Percentiles rank a stretch among this genome's conserved stretches.
Conservation (phyloP, 305 asterid genomes). For the Fraxinus greggii region DNA sequence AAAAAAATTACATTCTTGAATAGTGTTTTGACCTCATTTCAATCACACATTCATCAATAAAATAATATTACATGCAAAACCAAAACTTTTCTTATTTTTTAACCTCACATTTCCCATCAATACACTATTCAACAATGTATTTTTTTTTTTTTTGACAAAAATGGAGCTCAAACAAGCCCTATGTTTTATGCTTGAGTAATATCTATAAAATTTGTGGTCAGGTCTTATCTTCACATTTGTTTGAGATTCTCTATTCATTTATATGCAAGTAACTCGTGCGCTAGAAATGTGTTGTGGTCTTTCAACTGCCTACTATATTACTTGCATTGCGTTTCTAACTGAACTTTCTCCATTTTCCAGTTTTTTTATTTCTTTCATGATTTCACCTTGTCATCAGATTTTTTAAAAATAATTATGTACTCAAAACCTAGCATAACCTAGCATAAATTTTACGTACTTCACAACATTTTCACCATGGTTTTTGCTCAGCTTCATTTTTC, state of each 20-base stretch:
- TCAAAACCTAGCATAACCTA: not conserved
- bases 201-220: not conserved
- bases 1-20: too few relatives aligned
- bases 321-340: not conserved
- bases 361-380: not conserved
- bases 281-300: not conserved
- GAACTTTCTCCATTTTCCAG: not conserved
- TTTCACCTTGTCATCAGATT: not conserved
- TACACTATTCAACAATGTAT: too few relatives aligned
- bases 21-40: too few relatives aligned
- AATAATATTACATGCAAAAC: too few relatives aligned
- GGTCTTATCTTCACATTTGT: not conserved
- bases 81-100: too few relatives aligned
- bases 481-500: not conserved
- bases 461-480: not conserved
- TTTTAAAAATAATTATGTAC: not conserved
- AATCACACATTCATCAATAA: too few relatives aligned
- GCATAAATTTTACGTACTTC: not conserved
- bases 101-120: too few relatives aligned
- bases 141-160: too few relatives aligned
- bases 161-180: too few relatives aligned
- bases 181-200: not conserved
- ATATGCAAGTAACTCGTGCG: not conserved
- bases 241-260: not conserved
- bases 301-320: not conserved